Evolutionary conservation across 164 flowering plant species (phyloP), one percentile per base, ranked within the genome.

Genomic region (Vitis rotundifolia): DNA sequence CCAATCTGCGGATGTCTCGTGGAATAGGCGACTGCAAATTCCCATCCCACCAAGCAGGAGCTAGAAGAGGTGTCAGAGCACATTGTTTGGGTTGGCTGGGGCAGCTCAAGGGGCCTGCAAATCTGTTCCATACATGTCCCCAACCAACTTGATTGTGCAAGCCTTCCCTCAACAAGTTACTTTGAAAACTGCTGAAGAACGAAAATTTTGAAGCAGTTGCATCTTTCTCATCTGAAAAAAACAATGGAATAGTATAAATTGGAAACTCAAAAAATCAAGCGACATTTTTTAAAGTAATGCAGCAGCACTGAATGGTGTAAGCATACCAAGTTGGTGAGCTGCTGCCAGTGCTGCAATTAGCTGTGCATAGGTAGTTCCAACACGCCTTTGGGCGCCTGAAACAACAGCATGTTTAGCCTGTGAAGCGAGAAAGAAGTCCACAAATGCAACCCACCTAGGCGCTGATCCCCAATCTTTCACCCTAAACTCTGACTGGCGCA

Each of bases 361-460:
- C 78, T 96, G 99, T 26, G 98, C 99, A 83, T 90, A 96, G 12
- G 98, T 96, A 51, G 99, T 96, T 67, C 97, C 99, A 59, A 96
- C 94, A 26, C 98, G 99, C 76, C 93, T 83, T 52, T 91, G 89
- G 59, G 99, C 98, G 26, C 98, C 99, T 47, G 95, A 82, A 67
- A 96, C 71, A 71, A 92, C 93, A 5, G 93, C 97, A 79, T 87
- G 83, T 64, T 85, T 90, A 50, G 95, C 97, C 15, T 86, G 97
- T 28, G 98, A 81, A 47, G 99, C 99, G 49, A 96, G 88, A 72
- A 96, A 96, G 82, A 96, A 96, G 70, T 96, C 99, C 47, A 92
- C 99, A 81, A 96, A 93, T 59, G 98, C 96, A 71, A 93, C 99
- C 99, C 99, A 96, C 83, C 99, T 86, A 2, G 98, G 99, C 26